A percentile compares a stretch with the other conserved stretches of the same genome.
These are phyloP conservation scores for Bromus sterilis DNA, from an alignment of 176 grass and related monocot genomes.

Conservation along the genomic window DNA sequence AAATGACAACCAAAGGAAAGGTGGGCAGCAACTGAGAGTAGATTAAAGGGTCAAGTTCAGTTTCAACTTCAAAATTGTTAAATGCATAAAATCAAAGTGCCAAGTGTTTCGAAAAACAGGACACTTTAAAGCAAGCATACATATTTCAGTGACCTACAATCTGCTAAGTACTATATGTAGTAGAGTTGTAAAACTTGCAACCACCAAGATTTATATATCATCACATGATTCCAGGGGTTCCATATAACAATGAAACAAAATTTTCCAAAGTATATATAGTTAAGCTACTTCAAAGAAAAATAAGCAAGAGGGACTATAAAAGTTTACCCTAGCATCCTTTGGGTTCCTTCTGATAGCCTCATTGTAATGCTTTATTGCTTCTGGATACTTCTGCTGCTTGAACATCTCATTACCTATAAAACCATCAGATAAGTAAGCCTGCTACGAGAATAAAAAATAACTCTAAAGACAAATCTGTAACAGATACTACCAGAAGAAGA, in stretches of 20 bases:
- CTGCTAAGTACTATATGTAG: not conserved
- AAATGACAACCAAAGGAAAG: not conserved
- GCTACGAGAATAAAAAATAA: not conserved
- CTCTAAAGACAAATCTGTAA: not conserved
- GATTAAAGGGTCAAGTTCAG: not conserved
- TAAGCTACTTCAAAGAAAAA: not conserved
- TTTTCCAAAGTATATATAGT: not conserved
- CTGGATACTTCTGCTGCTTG: conserved; percentile 92
- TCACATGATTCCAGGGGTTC: not conserved
- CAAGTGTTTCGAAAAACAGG: not conserved
- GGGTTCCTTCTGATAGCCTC: conserved; percentile 95
- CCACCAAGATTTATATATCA: not conserved
- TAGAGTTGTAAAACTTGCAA: not conserved
- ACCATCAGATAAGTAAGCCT: not conserved
- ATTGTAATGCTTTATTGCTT: conserved; percentile 88
- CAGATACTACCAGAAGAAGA: not conserved
- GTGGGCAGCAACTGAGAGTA: not conserved
- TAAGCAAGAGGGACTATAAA: not conserved
- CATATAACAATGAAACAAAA: not conserved
- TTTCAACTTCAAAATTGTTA: not conserved
- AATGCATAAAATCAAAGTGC: not conserved
- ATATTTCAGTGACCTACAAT: not conserved
- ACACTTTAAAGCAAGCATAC: not conserved
- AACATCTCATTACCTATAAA: conserved; percentile 84
- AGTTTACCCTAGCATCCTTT: conserved; percentile 80